Evolutionary conservation across 1,284 basidiomycete genomes (phyloP).

Genomic region (Gastroboletus turbinatus): DNA sequence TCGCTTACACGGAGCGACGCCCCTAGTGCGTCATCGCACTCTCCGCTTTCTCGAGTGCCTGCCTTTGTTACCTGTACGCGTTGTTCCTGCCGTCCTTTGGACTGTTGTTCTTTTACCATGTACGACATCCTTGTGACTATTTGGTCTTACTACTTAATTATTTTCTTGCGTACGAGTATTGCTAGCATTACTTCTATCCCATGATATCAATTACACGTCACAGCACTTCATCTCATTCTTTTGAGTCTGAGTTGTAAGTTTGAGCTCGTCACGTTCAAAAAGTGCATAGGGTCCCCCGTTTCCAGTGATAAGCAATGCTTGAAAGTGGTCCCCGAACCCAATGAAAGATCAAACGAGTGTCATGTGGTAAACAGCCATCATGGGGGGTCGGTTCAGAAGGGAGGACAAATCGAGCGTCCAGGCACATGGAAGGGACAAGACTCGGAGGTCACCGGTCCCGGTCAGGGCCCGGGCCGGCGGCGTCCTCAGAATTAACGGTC

Average conservation of each 20-base stretch:
- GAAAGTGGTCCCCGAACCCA: neutral
- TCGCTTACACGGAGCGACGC: slow-evolving; percentile 1
- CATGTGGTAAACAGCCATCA: neutral
- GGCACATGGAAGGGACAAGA: neutral
- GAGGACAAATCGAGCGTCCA: neutral
- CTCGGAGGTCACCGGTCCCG: too few species aligned
- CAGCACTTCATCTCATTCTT: neutral
- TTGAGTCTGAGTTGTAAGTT: neutral
- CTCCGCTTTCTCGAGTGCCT: neutral
- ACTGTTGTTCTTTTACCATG: slow-evolving; percentile 15
- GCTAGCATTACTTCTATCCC: slow-evolving; percentile 4
- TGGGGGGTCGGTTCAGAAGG: neutral
- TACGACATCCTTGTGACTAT: slow-evolving; percentile 13
- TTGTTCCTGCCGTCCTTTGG: slow-evolving; percentile 1
- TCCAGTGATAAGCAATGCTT: neutral
- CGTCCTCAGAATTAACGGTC: neutral
- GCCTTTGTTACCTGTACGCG: neutral
- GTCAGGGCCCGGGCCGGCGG: too few species aligned
- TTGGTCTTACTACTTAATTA: slow-evolving; percentile 17
- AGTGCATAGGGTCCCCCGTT: neutral
- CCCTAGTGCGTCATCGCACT: neutral
- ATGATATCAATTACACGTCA: slow-evolving; percentile 8
- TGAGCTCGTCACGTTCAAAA: neutral
- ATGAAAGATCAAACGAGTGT: neutral
- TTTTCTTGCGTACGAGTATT: slow-evolving; percentile 20